phyloP scores from a whole-genome alignment of 768 basidiomycete genomes.

The Agaricus sinodeliciosus region DNA sequence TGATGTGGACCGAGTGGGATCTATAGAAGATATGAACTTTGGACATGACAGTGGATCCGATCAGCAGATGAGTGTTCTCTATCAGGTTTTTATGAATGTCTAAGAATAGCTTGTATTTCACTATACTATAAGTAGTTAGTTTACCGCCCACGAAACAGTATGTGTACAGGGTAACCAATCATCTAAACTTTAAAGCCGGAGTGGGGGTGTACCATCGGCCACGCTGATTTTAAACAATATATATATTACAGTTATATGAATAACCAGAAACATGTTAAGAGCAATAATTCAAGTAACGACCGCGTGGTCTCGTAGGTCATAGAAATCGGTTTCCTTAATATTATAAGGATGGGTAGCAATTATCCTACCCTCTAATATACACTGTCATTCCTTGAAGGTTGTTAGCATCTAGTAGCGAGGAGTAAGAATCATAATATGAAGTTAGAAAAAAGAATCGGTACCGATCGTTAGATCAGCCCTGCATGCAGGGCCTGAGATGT shows the following conservation, averaged over 20 bases:
- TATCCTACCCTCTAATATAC: constrained; percentile 18
- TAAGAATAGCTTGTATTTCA: not conserved
- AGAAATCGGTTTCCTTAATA: no score
- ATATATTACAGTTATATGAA: no score
- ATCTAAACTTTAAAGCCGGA: not conserved
- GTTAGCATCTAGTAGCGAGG: constrained; percentile 17
- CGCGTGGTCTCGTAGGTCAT: no score
- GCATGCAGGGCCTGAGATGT: constrained; percentile 13
- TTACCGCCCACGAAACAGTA: not conserved
- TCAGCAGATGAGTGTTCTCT: not conserved
- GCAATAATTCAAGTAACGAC: no score
- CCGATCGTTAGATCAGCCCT: constrained; percentile 27
- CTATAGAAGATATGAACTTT: constrained; percentile 28
- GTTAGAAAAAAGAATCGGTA: constrained; percentile 12
- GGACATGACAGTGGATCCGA: not conserved
- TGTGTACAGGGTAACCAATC: not conserved
- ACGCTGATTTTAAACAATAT: no score
- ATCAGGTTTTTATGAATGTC: not conserved
- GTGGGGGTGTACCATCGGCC: not conserved
- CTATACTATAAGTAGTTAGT: not conserved
- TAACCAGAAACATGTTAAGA: no score
- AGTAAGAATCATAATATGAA: not conserved
- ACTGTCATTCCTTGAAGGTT: constrained; percentile 32
- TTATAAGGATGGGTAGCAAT: not conserved
- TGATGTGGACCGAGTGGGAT: constrained; percentile 74